A percentile compares a stretch with the other conserved stretches of the same genome.
phyloP scores from a whole-genome alignment of 2,329 filamentous ascomycete genomes.

The Endoconidiophora polonica region DNA sequence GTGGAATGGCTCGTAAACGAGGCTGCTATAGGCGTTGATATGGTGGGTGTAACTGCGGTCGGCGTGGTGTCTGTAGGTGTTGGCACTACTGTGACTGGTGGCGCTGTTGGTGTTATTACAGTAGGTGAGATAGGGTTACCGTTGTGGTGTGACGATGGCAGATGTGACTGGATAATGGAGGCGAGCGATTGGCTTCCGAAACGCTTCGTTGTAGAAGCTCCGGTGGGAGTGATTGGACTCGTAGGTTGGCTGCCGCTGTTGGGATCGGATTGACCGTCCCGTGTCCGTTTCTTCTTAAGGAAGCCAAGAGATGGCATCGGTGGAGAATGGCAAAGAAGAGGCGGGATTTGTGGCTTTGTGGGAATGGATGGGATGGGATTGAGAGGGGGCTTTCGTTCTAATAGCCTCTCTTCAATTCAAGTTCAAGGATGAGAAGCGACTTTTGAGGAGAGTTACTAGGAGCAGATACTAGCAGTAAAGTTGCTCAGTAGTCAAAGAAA shows the following conservation, averaged over 20 bases:
- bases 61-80: conserved; percentile 6
- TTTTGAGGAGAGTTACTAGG: too few species aligned
- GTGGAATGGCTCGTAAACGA: neutral
- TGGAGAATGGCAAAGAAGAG: conserved; percentile 8
- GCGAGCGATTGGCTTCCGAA: conserved; percentile 9
- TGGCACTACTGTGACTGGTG: conserved; percentile 12
- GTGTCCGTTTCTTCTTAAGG: conserved; percentile 97
- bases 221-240: conserved; percentile 44
- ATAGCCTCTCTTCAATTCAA: too few species aligned
- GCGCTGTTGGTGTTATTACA: conserved; percentile 16
- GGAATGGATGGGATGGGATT: neutral
- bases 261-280: conserved; percentile 63
- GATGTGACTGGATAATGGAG: conserved; percentile 7
- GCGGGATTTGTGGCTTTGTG: conserved; percentile 3
- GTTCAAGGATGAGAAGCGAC: too few species aligned
- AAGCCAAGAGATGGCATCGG: conserved; percentile 89
- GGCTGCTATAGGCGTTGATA: neutral
- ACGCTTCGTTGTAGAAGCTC: neutral
- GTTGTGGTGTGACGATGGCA: conserved; percentile 9
- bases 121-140: too few species aligned
- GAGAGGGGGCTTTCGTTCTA: too few species aligned
- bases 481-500: too few species aligned
- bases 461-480: too few species aligned
- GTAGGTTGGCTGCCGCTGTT: conserved; percentile 49
- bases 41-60: conserved; percentile 1